Evolutionary conservation across 1,139 yeast species (phyloP).

Genomic region (Schwanniomyces etchellsii): DNA sequence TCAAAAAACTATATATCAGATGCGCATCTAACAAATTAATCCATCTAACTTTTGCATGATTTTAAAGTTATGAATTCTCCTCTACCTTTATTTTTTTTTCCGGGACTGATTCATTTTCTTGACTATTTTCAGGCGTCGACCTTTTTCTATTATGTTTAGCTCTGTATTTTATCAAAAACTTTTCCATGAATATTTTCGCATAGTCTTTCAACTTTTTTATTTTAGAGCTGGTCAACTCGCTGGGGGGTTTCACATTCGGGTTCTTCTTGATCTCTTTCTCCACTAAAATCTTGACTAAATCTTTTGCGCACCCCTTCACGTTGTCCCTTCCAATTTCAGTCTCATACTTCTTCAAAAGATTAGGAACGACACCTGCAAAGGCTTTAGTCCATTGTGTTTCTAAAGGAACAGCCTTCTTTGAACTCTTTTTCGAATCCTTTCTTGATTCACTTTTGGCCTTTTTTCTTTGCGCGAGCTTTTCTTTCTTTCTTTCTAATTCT

Average conservation of each 20-base stretch:
- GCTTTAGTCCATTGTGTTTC: constrained; percentile 52
- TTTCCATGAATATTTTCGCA: constrained; percentile 65
- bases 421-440: constrained; percentile 4
- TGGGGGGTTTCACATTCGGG: constrained; percentile 39
- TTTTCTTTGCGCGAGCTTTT: constrained; percentile 8
- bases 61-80: neutral
- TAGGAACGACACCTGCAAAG: constrained; percentile 78
- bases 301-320: constrained; percentile 74
- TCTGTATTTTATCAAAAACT: constrained; percentile 52
- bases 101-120: neutral
- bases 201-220: constrained; percentile 64
- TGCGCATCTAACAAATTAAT: too few species aligned
- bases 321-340: constrained; percentile 65
- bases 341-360: constrained; percentile 63
- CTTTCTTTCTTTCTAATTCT: constrained; percentile 7
- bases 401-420: constrained; percentile 7
- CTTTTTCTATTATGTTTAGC: constrained; percentile 32
- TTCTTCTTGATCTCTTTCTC: constrained; percentile 58
- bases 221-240: constrained; percentile 57
- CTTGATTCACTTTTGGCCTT: constrained; percentile 6
- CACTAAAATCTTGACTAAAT: constrained; percentile 58
- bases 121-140: constrained; percentile 4
- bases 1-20: too few species aligned
- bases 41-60: too few species aligned
- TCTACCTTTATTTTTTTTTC: neutral